A percentile compares a stretch with the other conserved stretches of the same genome.
phyloP scores from a whole-genome alignment of 768 basidiomycete species.

The Mycena polygramma region DNA sequence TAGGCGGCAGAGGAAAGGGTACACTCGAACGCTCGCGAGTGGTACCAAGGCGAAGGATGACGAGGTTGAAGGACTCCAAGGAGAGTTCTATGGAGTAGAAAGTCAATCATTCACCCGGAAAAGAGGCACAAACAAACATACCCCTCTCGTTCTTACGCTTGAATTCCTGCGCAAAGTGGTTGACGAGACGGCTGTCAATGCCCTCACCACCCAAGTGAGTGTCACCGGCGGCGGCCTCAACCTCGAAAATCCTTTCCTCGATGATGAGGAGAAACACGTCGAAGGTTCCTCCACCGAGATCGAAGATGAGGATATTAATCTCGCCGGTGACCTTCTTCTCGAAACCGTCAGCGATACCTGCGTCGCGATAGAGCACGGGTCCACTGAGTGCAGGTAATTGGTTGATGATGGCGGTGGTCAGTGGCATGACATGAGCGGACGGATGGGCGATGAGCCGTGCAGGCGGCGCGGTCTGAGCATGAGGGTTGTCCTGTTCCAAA shows the following conservation, averaged over 20 bases:
- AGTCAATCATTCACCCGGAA: conserved; percentile 27
- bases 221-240: conserved; percentile 98
- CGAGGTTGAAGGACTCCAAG: conserved; percentile 80
- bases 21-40: conserved; percentile 98
- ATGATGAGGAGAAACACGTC: conserved; percentile 97
- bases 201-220: conserved; percentile 99
- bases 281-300: conserved; percentile 98
- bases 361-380: no score
- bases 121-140: conserved; percentile 43
- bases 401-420: no score
- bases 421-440: no score
- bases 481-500: no score
- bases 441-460: no score
- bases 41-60: conserved; percentile 95
- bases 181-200: conserved; percentile 97
- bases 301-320: conserved; percentile 97
- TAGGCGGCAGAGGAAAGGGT: conserved; percentile 97
- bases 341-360: conserved; percentile 98
- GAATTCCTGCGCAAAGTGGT: no score
- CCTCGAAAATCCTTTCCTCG: conserved; percentile 98
- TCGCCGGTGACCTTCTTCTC: conserved; percentile 94
- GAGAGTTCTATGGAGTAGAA: conserved; percentile 73
- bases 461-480: no score
- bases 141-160: conserved; percentile 98
- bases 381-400: conserved; percentile 99